Percentiles rank a stretch among this genome's conserved stretches.
Evolutionary conservation across 2,329 filamentous ascomycete species (phyloP).

Genomic region (Claviceps lovelessii): DNA sequence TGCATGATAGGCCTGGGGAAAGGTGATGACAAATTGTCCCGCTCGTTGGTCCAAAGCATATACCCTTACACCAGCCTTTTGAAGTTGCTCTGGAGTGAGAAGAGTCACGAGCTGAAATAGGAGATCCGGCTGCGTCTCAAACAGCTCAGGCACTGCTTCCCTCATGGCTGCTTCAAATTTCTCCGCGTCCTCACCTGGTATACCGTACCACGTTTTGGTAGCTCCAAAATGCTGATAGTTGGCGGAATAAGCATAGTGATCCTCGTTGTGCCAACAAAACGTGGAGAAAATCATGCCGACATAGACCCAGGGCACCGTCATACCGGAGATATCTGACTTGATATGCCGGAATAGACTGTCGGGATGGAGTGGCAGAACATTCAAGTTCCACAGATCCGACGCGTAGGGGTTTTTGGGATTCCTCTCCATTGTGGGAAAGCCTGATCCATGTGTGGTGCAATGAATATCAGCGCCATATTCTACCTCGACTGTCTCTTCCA

Average conservation of each 20-base stretch:
- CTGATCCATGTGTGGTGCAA: conserved; percentile 92
- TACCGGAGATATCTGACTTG: conserved; percentile 94
- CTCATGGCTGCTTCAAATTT: conserved; percentile 94
- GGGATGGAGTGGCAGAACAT: conserved; percentile 74
- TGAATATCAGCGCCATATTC: conserved; percentile 98
- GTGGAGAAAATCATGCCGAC: conserved; percentile 99
- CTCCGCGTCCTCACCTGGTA: conserved; percentile 81
- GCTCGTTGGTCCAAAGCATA: conserved; percentile 93
- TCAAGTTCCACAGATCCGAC: conserved; percentile 89
- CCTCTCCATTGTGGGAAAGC: conserved; percentile 87
- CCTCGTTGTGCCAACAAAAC: conserved; percentile 98
- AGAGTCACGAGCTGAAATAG: conserved; percentile 96
- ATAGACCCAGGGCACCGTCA: conserved; percentile 98
- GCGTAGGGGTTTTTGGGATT: conserved; percentile 79
- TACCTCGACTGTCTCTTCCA: conserved; percentile 92
- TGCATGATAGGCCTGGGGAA: conserved; percentile 91
- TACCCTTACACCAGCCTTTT: conserved; percentile 82
- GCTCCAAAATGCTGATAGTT: conserved; percentile 98
- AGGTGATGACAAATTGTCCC: conserved; percentile 91
- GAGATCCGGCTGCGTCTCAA: conserved; percentile 91
- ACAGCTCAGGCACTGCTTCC: conserved; percentile 86
- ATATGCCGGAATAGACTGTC: conserved; percentile 94
- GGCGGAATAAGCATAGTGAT: conserved; percentile 93
- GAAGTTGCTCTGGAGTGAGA: conserved; percentile 80
- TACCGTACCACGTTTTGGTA: conserved; percentile 98